Evolutionary conservation across 192 early-diverging fungal genomes (phyloP).

Genomic region (Coemansia sp.): DNA sequence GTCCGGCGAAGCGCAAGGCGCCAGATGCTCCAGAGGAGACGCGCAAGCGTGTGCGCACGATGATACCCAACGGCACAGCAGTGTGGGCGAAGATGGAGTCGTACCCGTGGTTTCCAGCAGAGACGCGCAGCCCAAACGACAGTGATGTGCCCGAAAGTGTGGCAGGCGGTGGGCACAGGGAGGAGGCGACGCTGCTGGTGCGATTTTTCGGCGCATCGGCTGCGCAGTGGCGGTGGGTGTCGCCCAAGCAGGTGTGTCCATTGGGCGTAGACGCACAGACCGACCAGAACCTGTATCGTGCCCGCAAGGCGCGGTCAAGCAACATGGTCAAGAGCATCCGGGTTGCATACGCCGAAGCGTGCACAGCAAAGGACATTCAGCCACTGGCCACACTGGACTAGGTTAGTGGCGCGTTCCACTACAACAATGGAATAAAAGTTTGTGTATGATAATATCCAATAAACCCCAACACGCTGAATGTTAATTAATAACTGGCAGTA

Average conservation of each 20-base stretch:
- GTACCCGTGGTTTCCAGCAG: slow-evolving; percentile 54
- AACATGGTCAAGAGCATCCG: slow-evolving; percentile 27
- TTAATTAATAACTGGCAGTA: too few species aligned
- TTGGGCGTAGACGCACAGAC: slow-evolving; percentile 21
- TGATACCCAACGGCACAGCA: slow-evolving; percentile 17
- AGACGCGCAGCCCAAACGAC: slow-evolving; percentile 21
- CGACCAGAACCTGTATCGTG: slow-evolving; percentile 26
- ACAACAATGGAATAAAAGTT: too few species aligned
- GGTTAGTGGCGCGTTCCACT: too few species aligned
- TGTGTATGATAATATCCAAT: too few species aligned
- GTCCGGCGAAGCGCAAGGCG: not conserved
- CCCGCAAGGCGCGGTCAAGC: slow-evolving; percentile 13
- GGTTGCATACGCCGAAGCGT: slow-evolving; percentile 36
- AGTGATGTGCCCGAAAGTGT: slow-evolving; percentile 22
- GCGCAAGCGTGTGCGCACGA: slow-evolving; percentile 18
- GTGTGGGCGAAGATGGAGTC: slow-evolving; percentile 53
- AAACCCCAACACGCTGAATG: too few species aligned
- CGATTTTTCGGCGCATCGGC: slow-evolving; percentile 27
- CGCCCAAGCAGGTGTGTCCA: slow-evolving; percentile 14
- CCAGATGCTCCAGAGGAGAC: slow-evolving; percentile 8
- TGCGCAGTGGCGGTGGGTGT: slow-evolving; percentile 40
- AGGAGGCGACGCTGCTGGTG: slow-evolving; percentile 21
- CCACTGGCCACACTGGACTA: slow-evolving; percentile 14
- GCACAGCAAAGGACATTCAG: slow-evolving; percentile 7
- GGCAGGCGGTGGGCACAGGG: not conserved